A percentile compares a stretch with the other conserved stretches of the same genome.
Evolutionary conservation across 495 filamentous ascomycete genomes (phyloP).

Genomic region (Penicillium psychrofluorescens): DNA sequence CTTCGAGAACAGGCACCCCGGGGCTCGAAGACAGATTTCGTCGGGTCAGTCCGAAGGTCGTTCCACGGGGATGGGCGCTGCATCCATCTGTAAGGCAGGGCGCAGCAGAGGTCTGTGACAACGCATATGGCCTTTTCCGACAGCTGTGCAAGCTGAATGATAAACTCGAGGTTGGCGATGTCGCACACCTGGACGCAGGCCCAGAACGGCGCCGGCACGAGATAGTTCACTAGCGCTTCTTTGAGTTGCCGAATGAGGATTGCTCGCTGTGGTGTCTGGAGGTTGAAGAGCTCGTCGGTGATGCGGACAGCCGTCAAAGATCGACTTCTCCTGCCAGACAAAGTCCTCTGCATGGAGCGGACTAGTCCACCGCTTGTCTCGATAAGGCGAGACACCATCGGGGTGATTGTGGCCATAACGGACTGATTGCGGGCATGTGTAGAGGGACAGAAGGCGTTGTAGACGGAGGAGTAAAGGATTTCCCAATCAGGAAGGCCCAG

Average conservation of each 20-base stretch:
- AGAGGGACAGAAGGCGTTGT: too few relatives aligned
- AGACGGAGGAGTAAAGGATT: too few relatives aligned
- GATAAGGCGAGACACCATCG: too few relatives aligned
- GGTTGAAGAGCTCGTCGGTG: conserved; percentile 1
- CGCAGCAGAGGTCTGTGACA: background rate
- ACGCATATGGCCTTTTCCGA: background rate
- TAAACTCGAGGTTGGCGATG: conserved; percentile 1
- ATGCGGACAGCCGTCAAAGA: background rate
- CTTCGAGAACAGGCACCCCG: background rate
- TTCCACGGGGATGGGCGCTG: background rate
- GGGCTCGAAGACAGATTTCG: background rate
- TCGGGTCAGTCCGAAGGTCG: background rate
- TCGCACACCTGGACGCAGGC: conserved; percentile 7
- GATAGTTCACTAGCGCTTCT: background rate
- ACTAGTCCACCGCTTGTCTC: too few relatives aligned
- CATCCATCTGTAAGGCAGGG: conserved; percentile 3
- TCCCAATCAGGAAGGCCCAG: too few relatives aligned
- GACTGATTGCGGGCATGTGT: too few relatives aligned
- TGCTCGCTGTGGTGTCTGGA: background rate
- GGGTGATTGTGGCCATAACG: too few relatives aligned
- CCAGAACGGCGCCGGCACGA: conserved; percentile 4
- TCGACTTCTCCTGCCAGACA: background rate
- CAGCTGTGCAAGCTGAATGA: background rate
- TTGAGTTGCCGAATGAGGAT: background rate
- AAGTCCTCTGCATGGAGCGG: too few relatives aligned